These are phyloP conservation scores for Bipolaris zeicola DNA, from an alignment of 2,329 filamentous ascomycete species.

Conservation along the genomic window DNA sequence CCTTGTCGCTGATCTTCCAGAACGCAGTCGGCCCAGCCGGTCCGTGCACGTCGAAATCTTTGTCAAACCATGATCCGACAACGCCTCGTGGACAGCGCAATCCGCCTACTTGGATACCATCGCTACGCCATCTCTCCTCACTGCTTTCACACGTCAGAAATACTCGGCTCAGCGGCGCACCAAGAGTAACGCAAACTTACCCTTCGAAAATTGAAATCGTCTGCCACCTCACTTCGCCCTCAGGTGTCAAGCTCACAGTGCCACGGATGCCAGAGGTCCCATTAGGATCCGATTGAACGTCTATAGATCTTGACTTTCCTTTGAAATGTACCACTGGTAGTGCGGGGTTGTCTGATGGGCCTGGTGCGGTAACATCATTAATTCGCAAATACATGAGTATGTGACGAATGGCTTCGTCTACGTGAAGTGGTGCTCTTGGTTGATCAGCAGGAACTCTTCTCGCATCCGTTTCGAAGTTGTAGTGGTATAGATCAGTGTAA, in stretches of 20 bases:
- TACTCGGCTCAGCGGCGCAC: conserved; percentile 1
- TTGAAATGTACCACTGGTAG: conserved; percentile 71
- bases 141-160: conserved; percentile 53
- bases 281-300: conserved; percentile 70
- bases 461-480: conserved; percentile 66
- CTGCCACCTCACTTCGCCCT: conserved; percentile 78
- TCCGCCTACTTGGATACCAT: conserved; percentile 76
- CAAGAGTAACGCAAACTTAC: conserved; percentile 34
- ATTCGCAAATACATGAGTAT: conserved; percentile 71
- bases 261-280: conserved; percentile 70
- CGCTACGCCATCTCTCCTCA: conserved; percentile 75
- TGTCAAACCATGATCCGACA: conserved; percentile 79
- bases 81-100: conserved; percentile 68
- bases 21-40: conserved; percentile 77
- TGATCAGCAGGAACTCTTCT: conserved; percentile 43
- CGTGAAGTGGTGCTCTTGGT: conserved; percentile 60
- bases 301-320: conserved; percentile 66
- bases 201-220: conserved; percentile 66
- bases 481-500: conserved; percentile 66
- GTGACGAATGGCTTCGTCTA: conserved; percentile 70
- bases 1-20: conserved; percentile 70
- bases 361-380: conserved; percentile 63
- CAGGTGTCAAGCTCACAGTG: conserved; percentile 66
- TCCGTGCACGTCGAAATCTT: conserved; percentile 69
- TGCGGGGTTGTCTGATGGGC: conserved; percentile 61